Evolutionary conservation across 441 rosid species (phyloP).

Genomic region (Euphorbia schlechtendalii): DNA sequence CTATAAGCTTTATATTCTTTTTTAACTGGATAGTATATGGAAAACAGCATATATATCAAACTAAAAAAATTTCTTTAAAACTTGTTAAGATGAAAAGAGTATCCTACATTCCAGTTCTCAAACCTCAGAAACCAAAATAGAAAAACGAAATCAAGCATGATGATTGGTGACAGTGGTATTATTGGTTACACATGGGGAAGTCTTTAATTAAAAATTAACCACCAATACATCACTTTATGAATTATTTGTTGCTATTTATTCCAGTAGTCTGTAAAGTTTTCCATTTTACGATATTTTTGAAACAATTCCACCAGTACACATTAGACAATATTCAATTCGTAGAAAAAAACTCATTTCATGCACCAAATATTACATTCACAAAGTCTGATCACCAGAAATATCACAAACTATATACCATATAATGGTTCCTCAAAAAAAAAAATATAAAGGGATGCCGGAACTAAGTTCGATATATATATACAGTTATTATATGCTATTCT

Average conservation of each 20-base stretch:
- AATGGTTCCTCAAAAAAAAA: neutral
- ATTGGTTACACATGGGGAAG: conserved; percentile 29
- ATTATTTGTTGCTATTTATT: conserved; percentile 35
- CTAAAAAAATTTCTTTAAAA: conserved; percentile 33
- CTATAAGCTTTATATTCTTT: conserved; percentile 69
- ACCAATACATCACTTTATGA: conserved; percentile 47
- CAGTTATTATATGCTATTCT: neutral
- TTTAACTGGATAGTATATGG: conserved; percentile 65
- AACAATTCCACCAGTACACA: conserved; percentile 39
- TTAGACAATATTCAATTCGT: conserved; percentile 27
- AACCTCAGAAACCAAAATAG: conserved; percentile 32
- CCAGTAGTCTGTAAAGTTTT: conserved; percentile 43
- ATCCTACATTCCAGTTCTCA: conserved; percentile 32
- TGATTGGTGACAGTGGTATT: conserved; percentile 33
- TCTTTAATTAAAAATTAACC: conserved; percentile 33
- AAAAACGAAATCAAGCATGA: conserved; percentile 27
- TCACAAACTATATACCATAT: neutral
- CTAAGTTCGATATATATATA: neutral
- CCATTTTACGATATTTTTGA: conserved; percentile 57
- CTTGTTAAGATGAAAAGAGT: conserved; percentile 21
- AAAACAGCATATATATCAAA: conserved; percentile 45
- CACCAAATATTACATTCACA: neutral
- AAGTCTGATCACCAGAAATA: neutral
- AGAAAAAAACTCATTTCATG: conserved; percentile 20
- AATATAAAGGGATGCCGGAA: neutral